phyloP scores from a whole-genome alignment of 805 yeast species.

The Zygosaccharomyces pseudorouxii region DNA sequence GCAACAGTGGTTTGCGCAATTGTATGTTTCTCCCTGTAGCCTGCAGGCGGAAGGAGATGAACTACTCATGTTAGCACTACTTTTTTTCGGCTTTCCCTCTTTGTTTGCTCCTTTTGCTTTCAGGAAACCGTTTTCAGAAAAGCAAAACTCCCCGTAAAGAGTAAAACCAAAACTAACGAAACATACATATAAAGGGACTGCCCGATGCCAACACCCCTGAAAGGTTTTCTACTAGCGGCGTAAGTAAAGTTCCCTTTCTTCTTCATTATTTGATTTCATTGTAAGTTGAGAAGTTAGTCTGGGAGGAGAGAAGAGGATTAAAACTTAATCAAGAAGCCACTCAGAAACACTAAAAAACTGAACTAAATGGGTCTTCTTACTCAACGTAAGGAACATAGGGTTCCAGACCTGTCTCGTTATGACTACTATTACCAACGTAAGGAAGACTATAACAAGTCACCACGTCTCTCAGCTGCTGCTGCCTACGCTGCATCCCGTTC shows the following conservation, averaged over 20 bases:
- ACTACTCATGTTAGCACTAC: not conserved
- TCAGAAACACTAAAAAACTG: not conserved
- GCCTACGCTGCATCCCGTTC: constrained; percentile 26
- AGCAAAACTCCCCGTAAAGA: constrained; percentile 6
- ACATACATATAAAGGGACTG: constrained; percentile 3
- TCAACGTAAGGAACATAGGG: constrained; percentile 27
- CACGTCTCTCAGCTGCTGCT: constrained; percentile 30
- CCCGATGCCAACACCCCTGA: constrained; percentile 1
- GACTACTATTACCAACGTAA: constrained; percentile 31
- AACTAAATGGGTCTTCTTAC: constrained; percentile 3
- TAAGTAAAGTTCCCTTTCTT: not conserved
- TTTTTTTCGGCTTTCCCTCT: not conserved
- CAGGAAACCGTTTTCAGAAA: constrained; percentile 3
- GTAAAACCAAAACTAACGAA: constrained; percentile 5
- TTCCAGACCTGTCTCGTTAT: constrained; percentile 39
- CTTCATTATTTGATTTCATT: too few species aligned
- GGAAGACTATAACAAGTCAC: constrained; percentile 20
- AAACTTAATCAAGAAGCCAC: not conserved
- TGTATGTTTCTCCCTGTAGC: not conserved
- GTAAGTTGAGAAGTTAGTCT: not conserved
- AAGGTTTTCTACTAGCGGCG: not conserved
- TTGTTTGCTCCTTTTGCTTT: constrained; percentile 1
- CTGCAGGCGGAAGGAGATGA: not conserved
- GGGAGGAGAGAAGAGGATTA: not conserved
- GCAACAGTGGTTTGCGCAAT: not conserved